phyloP scores from a whole-genome alignment of 805 yeast genomes.

The Candida krabiensis region DNA sequence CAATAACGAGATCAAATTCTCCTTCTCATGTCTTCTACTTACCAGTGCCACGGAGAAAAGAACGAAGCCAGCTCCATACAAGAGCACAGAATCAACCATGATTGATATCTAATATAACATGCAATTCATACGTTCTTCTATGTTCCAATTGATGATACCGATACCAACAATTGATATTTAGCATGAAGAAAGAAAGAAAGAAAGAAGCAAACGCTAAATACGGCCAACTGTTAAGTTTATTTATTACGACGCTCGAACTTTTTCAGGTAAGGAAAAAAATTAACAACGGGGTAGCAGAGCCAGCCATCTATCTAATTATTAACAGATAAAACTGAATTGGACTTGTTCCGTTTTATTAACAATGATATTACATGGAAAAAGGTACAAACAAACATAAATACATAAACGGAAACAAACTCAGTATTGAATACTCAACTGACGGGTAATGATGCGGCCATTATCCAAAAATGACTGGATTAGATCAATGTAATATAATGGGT shows the following conservation, averaged over 20 bases:
- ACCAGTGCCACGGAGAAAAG: neutral
- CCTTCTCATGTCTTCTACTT: neutral
- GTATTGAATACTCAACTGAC: constrained; percentile 31
- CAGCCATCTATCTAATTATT: no score
- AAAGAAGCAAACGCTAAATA: neutral
- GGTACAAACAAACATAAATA: no score
- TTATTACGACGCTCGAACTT: neutral
- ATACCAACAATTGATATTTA: constrained; percentile 3
- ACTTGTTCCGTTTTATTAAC: no score
- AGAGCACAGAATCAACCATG: neutral
- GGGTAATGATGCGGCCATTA: constrained; percentile 38
- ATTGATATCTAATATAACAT: no score
- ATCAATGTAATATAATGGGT: constrained; percentile 44
- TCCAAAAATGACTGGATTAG: constrained; percentile 46
- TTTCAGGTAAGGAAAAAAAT: no score
- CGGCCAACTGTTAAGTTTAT: neutral
- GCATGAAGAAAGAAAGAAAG: neutral
- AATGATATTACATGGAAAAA: no score
- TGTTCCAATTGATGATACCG: no score
- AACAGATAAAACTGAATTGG: no score
- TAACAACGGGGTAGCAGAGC: no score
- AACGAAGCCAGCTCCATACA: neutral
- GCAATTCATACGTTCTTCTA: no score
- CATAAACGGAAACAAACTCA: no score
- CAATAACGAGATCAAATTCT: no score